Evolutionary conservation across 139 green algal genomes (phyloP).

Genomic region (Coccomyxa sp.): DNA sequence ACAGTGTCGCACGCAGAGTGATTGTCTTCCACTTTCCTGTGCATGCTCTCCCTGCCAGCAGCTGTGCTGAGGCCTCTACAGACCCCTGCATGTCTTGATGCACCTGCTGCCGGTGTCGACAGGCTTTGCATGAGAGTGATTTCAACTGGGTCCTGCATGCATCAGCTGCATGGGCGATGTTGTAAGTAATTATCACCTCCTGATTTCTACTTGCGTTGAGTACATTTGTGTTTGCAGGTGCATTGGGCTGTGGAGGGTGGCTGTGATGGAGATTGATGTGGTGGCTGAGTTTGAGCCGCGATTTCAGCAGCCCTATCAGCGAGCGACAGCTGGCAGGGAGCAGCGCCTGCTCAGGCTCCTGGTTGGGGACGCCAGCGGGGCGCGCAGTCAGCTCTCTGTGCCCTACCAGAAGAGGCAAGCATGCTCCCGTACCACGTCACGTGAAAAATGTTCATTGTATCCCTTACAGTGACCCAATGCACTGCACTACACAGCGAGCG

Average conservation of each 20-base stretch:
- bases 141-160: no score
- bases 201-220: no score
- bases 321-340: background rate
- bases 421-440: background rate
- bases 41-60: background rate
- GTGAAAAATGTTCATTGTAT: background rate
- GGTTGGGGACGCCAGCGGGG: conserved; percentile 63
- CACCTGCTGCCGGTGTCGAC: no score
- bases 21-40: background rate
- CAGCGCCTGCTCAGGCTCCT: conserved; percentile 38
- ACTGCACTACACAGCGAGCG: background rate
- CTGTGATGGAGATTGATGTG: conserved; percentile 44
- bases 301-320: conserved; percentile 8
- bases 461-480: background rate
- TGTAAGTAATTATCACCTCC: no score
- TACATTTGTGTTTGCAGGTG: conserved; percentile 15
- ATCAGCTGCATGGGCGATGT: no score
- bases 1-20: background rate
- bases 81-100: no score
- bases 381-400: conserved; percentile 53
- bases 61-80: no score
- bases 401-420: conserved; percentile 45
- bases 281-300: conserved; percentile 9
- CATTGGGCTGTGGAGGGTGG: conserved; percentile 62
- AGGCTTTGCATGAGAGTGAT: no score